Conservation (phyloP, 768 basidiomycete genomes). For the Jaapia argillacea region DNA sequence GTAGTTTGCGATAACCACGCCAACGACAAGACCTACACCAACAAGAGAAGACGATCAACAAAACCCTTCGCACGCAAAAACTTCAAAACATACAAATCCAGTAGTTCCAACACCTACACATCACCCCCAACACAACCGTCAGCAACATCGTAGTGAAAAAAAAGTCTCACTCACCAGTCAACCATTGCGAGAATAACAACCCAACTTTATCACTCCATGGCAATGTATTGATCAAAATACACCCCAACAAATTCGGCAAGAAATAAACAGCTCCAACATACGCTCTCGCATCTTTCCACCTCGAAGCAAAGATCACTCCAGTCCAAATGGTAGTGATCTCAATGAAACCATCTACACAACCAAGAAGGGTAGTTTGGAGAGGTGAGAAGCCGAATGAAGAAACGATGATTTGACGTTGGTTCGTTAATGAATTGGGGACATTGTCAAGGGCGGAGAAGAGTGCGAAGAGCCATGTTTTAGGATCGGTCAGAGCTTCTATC, state of each 20-base stretch:
- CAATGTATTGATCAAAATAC: constrained; percentile 50
- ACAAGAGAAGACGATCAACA: too few species aligned
- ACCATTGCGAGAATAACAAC: constrained; percentile 46
- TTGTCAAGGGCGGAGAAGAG: constrained; percentile 53
- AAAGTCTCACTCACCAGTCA: constrained; percentile 30
- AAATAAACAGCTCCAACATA: constrained; percentile 52
- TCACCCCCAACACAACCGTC: constrained; percentile 6
- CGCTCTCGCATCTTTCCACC: constrained; percentile 47
- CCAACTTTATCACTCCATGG: constrained; percentile 62
- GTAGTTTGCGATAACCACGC: constrained; percentile 60
- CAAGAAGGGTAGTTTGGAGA: constrained; percentile 60
- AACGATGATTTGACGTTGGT: constrained; percentile 57
- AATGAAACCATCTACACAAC: constrained; percentile 54
- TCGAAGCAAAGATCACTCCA: constrained; percentile 49
- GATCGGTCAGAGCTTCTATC: constrained; percentile 56
- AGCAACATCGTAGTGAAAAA: constrained; percentile 11
- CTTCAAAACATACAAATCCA: constrained; percentile 52
- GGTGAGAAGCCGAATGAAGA: constrained; percentile 53
- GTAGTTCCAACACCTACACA: constrained; percentile 37
- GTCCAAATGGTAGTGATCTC: constrained; percentile 65
- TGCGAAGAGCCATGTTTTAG: constrained; percentile 72
- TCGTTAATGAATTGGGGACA: constrained; percentile 57
- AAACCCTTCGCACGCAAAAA: too few species aligned
- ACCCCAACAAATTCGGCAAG: constrained; percentile 55
- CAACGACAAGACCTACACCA: too few species aligned